phyloP scores from a whole-genome alignment of 2,329 filamentous ascomycete species.

The Penicillium hesseltinei region DNA sequence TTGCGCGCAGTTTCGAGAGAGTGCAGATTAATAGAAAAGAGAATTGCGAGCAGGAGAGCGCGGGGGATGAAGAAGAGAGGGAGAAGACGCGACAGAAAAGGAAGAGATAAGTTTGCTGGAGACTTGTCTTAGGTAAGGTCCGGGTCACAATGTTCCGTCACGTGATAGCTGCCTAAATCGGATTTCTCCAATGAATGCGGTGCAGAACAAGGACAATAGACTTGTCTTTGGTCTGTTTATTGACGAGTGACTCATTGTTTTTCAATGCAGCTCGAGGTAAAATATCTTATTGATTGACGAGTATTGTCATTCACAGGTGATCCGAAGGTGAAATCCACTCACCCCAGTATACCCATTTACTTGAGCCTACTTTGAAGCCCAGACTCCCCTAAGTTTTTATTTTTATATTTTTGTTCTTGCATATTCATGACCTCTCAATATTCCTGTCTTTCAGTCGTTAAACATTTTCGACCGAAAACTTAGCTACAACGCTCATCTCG shows the following conservation, averaged over 20 bases:
- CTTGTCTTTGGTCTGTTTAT: neutral
- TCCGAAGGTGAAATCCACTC: neutral
- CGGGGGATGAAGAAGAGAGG: constrained; percentile 22
- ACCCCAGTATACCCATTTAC: neutral
- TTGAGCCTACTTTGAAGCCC: neutral
- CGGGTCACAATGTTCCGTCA: constrained; percentile 20
- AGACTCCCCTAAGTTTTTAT: neutral
- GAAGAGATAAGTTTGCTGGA: constrained; percentile 20
- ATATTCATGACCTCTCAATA: too few relatives aligned
- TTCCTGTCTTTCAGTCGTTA: too few relatives aligned
- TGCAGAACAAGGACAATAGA: neutral
- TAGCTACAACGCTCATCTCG: neutral
- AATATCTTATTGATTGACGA: neutral
- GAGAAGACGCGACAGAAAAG: constrained; percentile 27
- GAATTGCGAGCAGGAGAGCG: constrained; percentile 6
- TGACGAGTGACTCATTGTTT: neutral
- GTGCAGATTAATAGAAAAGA: constrained; percentile 3
- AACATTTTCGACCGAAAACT: neutral
- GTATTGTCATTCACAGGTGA: neutral
- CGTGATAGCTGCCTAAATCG: constrained; percentile 22
- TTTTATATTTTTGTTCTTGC: too few relatives aligned
- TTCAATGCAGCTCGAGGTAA: neutral
- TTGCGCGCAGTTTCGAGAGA: constrained; percentile 7
- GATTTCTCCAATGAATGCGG: constrained; percentile 1
- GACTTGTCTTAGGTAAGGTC: constrained; percentile 21